Evolutionary conservation across 192 early-diverging fungal genomes (phyloP), one percentile per base, ranked within the genome.

Genomic region (Pilobolus umbonatus): DNA sequence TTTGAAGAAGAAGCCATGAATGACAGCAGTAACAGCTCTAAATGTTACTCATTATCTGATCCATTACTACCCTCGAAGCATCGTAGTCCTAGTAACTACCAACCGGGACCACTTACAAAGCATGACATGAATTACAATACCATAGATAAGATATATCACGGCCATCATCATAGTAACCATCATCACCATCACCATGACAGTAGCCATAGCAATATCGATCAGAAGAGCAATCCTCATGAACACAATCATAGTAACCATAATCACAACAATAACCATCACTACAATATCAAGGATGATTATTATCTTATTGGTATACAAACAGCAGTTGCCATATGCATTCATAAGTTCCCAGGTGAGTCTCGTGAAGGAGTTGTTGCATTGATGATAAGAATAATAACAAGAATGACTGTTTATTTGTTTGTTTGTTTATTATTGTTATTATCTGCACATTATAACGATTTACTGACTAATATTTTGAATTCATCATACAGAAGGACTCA

Each of bases 291-390:
- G 22, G 30, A 54, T 46, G 45, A 40, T 12, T 64, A 55, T 50
- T 47, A 61, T 24, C 42, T 54, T 24, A 74, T 77, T 52, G 80
- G 77, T n/a, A 77, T 79, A 26, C 77, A 82, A 59, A 76, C 75
- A 10, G 78, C 77, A n/a, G 45, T 75, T 3, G 75, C 77, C 26
- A 75, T 82, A 52, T 68, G 71, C 8, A 55, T 79, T 17, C 80
- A 79, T 52, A 82, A 82, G 64, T 79, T 79, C 55, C 77, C 79
- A 68, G 78, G 78, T 74, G 57, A 46, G 5, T 17, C 61, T 59
- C 29, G 35, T 34, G 42, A 50, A 6, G 32, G 24, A 12, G 14
- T 26, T 48, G 28, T 26, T 48, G 46, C 17, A 30, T 34, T 52
- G 2, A 11, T n/a, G 17, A 26, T 5, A 38, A 31, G 40, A 57